These are phyloP conservation scores for Annona cherimola DNA, from an alignment of 164 flowering plant genomes.

Conservation along the genomic window DNA sequence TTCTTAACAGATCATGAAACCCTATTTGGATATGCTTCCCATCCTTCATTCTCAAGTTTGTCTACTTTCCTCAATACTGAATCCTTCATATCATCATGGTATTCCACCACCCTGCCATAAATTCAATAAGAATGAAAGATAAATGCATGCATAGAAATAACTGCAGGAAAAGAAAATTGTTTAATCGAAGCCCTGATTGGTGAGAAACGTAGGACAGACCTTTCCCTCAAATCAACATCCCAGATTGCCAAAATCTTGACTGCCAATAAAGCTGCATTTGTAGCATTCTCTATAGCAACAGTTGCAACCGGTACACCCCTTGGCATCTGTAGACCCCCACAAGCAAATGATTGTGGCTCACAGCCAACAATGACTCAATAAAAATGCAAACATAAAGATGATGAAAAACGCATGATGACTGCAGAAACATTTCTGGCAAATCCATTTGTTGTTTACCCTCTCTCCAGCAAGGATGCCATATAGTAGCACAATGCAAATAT, in stretches of 20 bases:
- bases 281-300: conserved; percentile 84
- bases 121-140: not conserved
- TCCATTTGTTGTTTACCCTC: too few species aligned
- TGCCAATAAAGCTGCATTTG: conserved; percentile 88
- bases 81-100: conserved; percentile 57
- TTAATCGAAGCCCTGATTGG: not conserved
- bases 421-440: not conserved
- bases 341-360: not conserved
- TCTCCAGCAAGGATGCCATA: not conserved
- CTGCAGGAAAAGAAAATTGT: not conserved
- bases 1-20: too few species aligned
- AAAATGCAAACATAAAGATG: not conserved
- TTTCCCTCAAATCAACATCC: conserved; percentile 41
- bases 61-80: conserved; percentile 71
- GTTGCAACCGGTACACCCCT: conserved; percentile 96
- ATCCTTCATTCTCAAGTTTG: conserved; percentile 59
- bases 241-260: conserved; percentile 55
- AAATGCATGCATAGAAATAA: not conserved
- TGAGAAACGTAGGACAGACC: conserved; percentile 25
- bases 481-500: not conserved
- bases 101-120: conserved; percentile 55
- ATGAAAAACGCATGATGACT: not conserved
- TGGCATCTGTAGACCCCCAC: conserved; percentile 63
- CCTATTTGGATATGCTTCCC: conserved; percentile 52
- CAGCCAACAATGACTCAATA: not conserved